Evolutionary conservation across 805 yeast species (phyloP), one percentile per base, ranked within the genome.

Genomic region (Saturnispora gosingensis): DNA sequence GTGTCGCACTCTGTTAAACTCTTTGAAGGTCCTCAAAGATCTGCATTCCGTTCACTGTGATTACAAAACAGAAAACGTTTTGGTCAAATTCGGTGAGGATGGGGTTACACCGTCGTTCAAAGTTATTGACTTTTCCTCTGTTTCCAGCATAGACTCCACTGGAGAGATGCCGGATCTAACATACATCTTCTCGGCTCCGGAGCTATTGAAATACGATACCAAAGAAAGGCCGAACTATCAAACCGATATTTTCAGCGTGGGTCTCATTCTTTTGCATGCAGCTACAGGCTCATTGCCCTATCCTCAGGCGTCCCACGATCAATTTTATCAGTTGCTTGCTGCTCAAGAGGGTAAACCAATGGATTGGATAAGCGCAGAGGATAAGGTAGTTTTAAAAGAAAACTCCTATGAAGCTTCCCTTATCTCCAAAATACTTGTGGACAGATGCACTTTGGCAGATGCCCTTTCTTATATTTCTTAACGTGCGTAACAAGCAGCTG

Each of bases 51-150:
- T 76, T 15, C 80, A 77, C 54, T 69, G 77, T 56, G 81, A 77
- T 56, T 57, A 74, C 54, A 76, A 77, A 59, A 67, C 78, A 16
- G 72, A 72, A 44, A 76, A 76, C 56, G 59, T 76, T 8, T 59
- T 76, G 53, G 62, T 69, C 15, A 49, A 57, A 5, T 30, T 48
- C 9, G 46, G 50, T 4, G 38, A 28, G 2, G 39, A 67, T 50
- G 72, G 70, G 51, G 65, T 65, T 51, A 56, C 67, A 15, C 58
- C 68, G 27, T 51, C 50, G 5, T 72, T 74, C 54, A 72, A 70
- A 52, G 56, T 77, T n/a, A 72, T 72, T 30, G 82, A 77, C 62
- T 75, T 77, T 56, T 69, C 80, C 1, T 72, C 77, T 5, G 68
- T 74, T 16, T 57, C 54, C 34, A 48, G 53, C 24, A 46, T 45